Conservation (phyloP, 495 filamentous ascomycete species). For the Pseudoneurospora amorphoporcata region DNA sequence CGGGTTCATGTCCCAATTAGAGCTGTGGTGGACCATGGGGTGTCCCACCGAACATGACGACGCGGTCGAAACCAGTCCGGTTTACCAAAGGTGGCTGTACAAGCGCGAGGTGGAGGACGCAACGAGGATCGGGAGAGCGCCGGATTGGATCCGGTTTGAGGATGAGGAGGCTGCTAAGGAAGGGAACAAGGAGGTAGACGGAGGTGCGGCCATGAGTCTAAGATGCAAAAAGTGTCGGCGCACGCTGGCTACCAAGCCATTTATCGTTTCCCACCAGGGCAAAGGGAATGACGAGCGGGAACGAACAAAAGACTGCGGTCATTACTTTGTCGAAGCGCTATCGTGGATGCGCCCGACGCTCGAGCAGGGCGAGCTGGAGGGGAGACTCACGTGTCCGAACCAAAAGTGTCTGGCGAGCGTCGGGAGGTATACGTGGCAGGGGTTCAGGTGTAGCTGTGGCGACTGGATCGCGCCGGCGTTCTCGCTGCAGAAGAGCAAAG, state of each 20-base stretch:
- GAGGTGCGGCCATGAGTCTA: constrained; percentile 30
- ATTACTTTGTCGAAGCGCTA: constrained; percentile 81
- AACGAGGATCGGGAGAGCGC: constrained; percentile 48
- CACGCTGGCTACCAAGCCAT: constrained; percentile 33
- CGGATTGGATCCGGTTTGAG: constrained; percentile 71
- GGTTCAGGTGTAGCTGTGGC: constrained; percentile 83
- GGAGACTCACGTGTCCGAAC: constrained; percentile 74
- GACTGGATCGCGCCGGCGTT: constrained; percentile 90
- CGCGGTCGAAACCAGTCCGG: constrained; percentile 49
- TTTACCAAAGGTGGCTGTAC: constrained; percentile 86
- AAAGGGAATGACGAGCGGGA: constrained; percentile 9
- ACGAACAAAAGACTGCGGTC: constrained; percentile 46
- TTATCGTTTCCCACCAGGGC: constrained; percentile 31
- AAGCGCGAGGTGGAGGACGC: constrained; percentile 64
- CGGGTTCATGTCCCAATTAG: constrained; percentile 80
- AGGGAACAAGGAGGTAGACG: constrained; percentile 1
- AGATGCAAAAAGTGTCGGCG: constrained; percentile 57
- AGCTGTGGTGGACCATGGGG: constrained; percentile 77
- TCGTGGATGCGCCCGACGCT: constrained; percentile 87
- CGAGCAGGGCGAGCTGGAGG: constrained; percentile 65
- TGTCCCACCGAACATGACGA: constrained; percentile 50
- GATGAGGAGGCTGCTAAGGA: constrained; percentile 48
- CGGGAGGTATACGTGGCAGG: constrained; percentile 92
- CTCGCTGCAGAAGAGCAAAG: constrained; percentile 64
- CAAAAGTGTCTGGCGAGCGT: constrained; percentile 65